These are phyloP conservation scores for Azolla pinnata DNA, from an alignment of 75 land plant species.

Conservation along the genomic window DNA sequence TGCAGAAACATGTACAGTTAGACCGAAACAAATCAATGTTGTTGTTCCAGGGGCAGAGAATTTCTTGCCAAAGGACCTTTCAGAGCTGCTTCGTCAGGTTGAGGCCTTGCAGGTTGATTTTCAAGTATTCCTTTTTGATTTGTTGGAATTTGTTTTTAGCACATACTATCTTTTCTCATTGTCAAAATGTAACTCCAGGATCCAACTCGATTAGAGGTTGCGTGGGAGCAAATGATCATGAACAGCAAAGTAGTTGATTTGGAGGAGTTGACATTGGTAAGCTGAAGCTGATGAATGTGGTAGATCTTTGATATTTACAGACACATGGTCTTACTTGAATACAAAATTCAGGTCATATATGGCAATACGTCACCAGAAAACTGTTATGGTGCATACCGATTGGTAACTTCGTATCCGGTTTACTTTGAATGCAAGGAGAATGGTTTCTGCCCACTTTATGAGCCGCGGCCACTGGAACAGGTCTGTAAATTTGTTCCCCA, in stretches of 20 bases:
- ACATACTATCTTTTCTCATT: neutral
- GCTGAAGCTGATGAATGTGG: neutral
- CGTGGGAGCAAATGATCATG: constrained; percentile 78
- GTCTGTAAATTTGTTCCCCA: no score
- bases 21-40: constrained; percentile 73
- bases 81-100: constrained; percentile 48
- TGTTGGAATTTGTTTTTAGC: constrained; percentile 5
- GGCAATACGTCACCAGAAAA: constrained; percentile 58
- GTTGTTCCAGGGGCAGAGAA: constrained; percentile 73
- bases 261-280: constrained; percentile 74
- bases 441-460: constrained; percentile 51
- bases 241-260: constrained; percentile 52
- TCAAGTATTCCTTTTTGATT: constrained; percentile 34
- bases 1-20: constrained; percentile 65
- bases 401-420: constrained; percentile 71
- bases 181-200: constrained; percentile 40
- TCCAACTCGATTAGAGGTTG: constrained; percentile 66
- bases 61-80: constrained; percentile 51
- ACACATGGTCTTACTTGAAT: neutral
- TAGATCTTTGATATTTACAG: constrained; percentile 5
- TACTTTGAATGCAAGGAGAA: constrained; percentile 55
- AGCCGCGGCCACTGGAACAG: constrained; percentile 63
- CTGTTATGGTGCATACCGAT: constrained; percentile 81
- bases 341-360: constrained; percentile 53
- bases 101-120: constrained; percentile 40